phyloP scores from a whole-genome alignment of 768 basidiomycete genomes.

The Russula olivacea region DNA sequence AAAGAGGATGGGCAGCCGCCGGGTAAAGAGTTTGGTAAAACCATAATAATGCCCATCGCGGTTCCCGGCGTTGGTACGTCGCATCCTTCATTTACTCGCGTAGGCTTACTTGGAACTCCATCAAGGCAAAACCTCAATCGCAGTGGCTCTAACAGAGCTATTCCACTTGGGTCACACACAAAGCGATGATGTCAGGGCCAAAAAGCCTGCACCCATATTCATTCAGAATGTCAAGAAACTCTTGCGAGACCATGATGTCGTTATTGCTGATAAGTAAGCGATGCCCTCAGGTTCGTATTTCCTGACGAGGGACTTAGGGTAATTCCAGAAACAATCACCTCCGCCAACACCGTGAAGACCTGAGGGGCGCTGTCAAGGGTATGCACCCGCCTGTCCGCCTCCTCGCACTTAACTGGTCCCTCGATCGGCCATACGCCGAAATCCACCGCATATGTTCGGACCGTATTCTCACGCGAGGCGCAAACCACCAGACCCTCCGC shows the following conservation, averaged over 20 bases:
- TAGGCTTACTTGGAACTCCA: not conserved
- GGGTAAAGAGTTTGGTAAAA: constrained; percentile 50
- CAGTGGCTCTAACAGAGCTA: constrained; percentile 70
- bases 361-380: constrained; percentile 49
- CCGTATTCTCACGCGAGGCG: constrained; percentile 68
- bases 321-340: constrained; percentile 61
- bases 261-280: constrained; percentile 74
- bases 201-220: constrained; percentile 49
- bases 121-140: constrained; percentile 34
- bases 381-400: constrained; percentile 56
- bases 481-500: constrained; percentile 78
- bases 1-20: constrained; percentile 24
- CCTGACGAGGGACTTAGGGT: not conserved
- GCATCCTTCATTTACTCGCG: not conserved
- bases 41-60: constrained; percentile 81
- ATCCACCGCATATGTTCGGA: constrained; percentile 61
- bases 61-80: constrained; percentile 87
- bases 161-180: constrained; percentile 91
- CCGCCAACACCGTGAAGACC: constrained; percentile 31
- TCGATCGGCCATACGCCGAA: not conserved
- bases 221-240: constrained; percentile 62
- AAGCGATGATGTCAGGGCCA: constrained; percentile 70
- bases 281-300: not conserved
- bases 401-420: constrained; percentile 41
- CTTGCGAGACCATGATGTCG: constrained; percentile 61